Base-by-base conservation (phyloP, 176 grass and related monocot genomes). In the Musa itinerans region DNA sequence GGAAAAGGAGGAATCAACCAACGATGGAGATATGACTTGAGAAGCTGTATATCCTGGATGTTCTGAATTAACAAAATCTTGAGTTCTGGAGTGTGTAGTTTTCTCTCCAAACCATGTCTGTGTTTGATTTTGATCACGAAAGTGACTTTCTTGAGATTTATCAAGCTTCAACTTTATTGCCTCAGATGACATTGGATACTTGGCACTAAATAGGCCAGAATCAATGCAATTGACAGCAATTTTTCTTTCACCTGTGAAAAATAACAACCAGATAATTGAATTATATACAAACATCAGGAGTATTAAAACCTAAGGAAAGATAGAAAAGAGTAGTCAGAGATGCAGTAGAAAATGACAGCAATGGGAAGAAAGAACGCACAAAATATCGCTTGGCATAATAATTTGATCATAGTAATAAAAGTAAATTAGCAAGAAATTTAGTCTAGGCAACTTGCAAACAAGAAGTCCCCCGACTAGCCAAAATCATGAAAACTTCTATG, bases 81-180 rank as follows among this genome's bases (percentile, higher is more conserved):
- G 48, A 53, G n/a, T 77, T 65, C 48, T 16, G 49, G 19, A 23
- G 20, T 27, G 26, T 43, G 27, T 2, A 56, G 52, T 58, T 79
- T 23, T 79, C 17, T 70, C 19, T 19, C 17, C 27, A 43, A 79
- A 57, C 65, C 17, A 34, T 12, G 9, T 34, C 6, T 43, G 23
- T 54, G 7, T 78, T 43, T 66, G 52, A 26, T 55, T 54, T 27
- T 51, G 15, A 43, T 43, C 34, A 43, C 34, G 34, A 43, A 43
- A 43, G 4, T 43, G 53, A 43, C 11, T 70, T 11, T 79, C 65
- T 43, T 54, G 65, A 21, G 77, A 23, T 57, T 79, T 79, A 23
- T 79, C 43, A 57, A 79, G 66, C 26, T 57, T 79, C 65, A 79
- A 57, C 68, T 79, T 67, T 57, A 79, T 56, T 70, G 65, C 48